Percentiles rank a stretch among this genome's conserved stretches.
Conservation (phyloP, 2,329 filamentous ascomycete species). For the Aspergillus unguis region DNA sequence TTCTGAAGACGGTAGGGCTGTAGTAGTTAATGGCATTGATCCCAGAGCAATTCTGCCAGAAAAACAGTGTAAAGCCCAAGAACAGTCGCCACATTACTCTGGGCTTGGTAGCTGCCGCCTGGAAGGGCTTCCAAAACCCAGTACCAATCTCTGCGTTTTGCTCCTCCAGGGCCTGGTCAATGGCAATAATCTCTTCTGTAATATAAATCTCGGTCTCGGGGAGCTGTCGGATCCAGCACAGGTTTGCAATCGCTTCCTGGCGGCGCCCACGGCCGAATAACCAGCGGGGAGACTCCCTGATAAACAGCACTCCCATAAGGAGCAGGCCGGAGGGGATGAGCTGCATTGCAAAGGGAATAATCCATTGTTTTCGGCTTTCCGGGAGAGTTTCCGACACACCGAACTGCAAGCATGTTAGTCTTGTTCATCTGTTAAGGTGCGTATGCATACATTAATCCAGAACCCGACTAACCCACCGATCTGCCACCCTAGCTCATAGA, state of each 20-base stretch:
- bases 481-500: constrained; percentile 53
- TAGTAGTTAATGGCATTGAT: constrained; percentile 1
- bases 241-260: neutral
- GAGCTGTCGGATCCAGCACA: neutral
- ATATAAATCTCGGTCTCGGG: neutral
- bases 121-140: neutral
- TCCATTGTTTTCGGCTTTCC: neutral
- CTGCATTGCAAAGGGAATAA: neutral
- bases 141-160: neutral
- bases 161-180: neutral
- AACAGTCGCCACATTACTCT: neutral
- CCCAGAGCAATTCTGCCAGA: neutral
- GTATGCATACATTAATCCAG: neutral
- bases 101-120: neutral
- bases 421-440: no score
- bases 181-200: neutral
- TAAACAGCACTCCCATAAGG: neutral
- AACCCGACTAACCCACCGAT: constrained; percentile 23
- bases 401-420: neutral
- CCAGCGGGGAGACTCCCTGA: neutral
- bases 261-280: neutral
- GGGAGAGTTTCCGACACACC: neutral
- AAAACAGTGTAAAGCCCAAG: neutral
- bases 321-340: neutral
- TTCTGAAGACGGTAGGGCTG: neutral